Evolutionary conservation across 148 eudicot species (phyloP).

Genomic region (Linanthus parryae): DNA sequence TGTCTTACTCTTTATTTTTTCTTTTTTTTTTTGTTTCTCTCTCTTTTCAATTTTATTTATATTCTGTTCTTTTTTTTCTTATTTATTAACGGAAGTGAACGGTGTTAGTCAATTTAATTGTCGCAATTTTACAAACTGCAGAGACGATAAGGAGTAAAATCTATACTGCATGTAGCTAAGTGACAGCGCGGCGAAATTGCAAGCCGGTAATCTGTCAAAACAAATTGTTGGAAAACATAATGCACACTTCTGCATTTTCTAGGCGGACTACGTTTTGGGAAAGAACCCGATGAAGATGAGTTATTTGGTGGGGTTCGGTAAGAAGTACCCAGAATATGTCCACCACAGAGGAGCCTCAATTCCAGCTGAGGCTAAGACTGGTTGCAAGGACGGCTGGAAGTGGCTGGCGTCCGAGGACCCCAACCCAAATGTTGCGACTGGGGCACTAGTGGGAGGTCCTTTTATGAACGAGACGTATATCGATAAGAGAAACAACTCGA

Average conservation of each 20-base stretch:
- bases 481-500: conserved; percentile 72
- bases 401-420: conserved; percentile 59
- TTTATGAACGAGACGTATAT: conserved; percentile 61
- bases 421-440: conserved; percentile 75
- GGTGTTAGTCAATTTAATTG: too few relatives aligned
- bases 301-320: conserved; percentile 80
- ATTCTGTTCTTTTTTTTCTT: too few relatives aligned
- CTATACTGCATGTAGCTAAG: too few relatives aligned
- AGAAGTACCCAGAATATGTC: conserved; percentile 60
- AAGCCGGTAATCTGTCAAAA: too few relatives aligned
- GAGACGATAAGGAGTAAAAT: too few relatives aligned
- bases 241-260: not conserved
- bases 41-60: too few relatives aligned
- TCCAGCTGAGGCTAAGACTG: conserved; percentile 45
- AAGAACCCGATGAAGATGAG: conserved; percentile 73
- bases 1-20: too few relatives aligned
- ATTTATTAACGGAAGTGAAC: too few relatives aligned
- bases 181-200: too few relatives aligned
- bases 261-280: conserved; percentile 85
- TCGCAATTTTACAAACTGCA: too few relatives aligned
- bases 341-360: conserved; percentile 97
- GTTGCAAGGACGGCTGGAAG: conserved; percentile 58
- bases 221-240: too few relatives aligned
- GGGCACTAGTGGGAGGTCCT: conserved; percentile 89
- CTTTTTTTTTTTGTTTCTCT: too few relatives aligned